These are phyloP conservation scores for Monosporascus sp. DNA, from an alignment of 2,329 filamentous ascomycete species.

Conservation along the genomic window DNA sequence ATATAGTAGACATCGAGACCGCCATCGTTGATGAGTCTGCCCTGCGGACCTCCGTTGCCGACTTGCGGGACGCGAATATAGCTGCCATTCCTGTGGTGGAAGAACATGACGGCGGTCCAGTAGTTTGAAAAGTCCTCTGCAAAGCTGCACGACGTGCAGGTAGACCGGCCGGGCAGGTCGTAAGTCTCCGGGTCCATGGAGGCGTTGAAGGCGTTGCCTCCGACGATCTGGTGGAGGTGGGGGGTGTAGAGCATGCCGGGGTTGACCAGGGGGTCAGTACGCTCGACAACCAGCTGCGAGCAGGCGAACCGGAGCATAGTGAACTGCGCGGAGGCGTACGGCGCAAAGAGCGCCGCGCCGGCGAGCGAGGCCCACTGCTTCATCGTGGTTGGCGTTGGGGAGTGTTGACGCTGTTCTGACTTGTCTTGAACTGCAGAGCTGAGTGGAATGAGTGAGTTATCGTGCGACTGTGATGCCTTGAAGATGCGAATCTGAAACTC, in stretches of 20 bases:
- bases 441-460: not conserved
- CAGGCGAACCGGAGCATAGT: slow-evolving; percentile 43
- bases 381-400: slow-evolving; percentile 11
- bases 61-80: slow-evolving; percentile 38
- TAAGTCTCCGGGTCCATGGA: slow-evolving; percentile 33
- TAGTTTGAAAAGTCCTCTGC: slow-evolving; percentile 40
- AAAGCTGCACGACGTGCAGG: slow-evolving; percentile 39
- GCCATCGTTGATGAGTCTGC: slow-evolving; percentile 35
- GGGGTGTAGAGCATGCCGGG: slow-evolving; percentile 38
- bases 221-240: slow-evolving; percentile 42
- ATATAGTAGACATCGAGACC: slow-evolving; percentile 41
- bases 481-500: not conserved
- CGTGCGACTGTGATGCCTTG: not conserved
- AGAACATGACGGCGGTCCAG: slow-evolving; percentile 43
- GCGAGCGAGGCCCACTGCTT: slow-evolving; percentile 29
- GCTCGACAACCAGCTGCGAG: slow-evolving; percentile 42
- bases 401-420: not conserved
- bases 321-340: slow-evolving; percentile 26
- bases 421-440: not conserved
- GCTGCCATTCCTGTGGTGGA: slow-evolving; percentile 36
- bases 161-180: slow-evolving; percentile 30
- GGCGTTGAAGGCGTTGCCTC: slow-evolving; percentile 39
- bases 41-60: slow-evolving; percentile 39
- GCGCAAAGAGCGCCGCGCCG: slow-evolving; percentile 25
- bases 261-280: slow-evolving; percentile 40